Evolutionary conservation across 1,139 yeast species (phyloP).

Genomic region (Suhomyces chickasaworum): DNA sequence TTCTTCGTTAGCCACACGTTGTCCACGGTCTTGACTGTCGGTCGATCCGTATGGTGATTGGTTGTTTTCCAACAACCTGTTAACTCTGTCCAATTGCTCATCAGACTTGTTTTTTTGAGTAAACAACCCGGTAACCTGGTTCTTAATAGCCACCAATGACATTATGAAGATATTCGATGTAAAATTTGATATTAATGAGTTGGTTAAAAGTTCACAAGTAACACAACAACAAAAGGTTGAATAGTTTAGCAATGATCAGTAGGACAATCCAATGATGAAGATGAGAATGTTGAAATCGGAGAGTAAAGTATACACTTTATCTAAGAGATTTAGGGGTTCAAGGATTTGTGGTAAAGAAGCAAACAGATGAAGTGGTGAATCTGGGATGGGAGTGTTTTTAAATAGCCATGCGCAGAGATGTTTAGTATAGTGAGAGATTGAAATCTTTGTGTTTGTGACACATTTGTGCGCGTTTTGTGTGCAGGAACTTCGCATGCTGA

Average conservation of each 20-base stretch:
- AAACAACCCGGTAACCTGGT: conserved; percentile 33
- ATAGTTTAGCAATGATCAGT: not conserved
- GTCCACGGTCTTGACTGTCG: conserved; percentile 36
- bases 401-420: conserved; percentile 4
- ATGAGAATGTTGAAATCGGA: not conserved
- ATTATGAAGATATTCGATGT: conserved; percentile 17
- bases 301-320: not conserved
- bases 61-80: conserved; percentile 36
- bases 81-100: conserved; percentile 38
- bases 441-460: conserved; percentile 4
- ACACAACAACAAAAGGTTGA: not conserved
- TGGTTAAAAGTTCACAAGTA: not conserved
- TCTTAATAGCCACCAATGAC: conserved; percentile 46
- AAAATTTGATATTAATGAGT: not conserved
- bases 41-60: conserved; percentile 45
- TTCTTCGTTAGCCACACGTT: conserved; percentile 42
- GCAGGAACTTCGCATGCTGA: conserved; percentile 5
- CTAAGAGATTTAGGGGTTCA: not conserved
- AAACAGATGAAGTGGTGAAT: not conserved
- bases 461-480: not conserved
- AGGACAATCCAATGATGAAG: not conserved
- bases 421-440: not conserved
- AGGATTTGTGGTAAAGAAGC: conserved; percentile 1
- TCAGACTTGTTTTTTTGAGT: conserved; percentile 24
- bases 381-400: conserved; percentile 1